Evolutionary conservation across 345 rosid genomes (phyloP).

Genomic region (Noccaea caerulescens): DNA sequence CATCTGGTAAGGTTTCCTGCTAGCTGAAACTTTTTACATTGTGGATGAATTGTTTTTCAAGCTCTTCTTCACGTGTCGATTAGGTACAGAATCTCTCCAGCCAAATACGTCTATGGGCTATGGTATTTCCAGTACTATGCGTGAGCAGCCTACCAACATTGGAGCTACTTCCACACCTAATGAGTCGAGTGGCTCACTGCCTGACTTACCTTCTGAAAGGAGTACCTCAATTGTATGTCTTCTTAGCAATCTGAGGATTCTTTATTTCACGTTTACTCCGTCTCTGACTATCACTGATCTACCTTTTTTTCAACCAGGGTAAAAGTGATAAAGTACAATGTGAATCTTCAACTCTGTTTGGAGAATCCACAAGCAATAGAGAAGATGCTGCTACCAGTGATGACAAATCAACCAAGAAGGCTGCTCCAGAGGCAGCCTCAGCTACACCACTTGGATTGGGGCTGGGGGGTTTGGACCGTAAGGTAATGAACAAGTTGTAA

Average conservation of each 20-base stretch:
- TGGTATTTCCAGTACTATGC: slow-evolving; percentile 22
- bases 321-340: slow-evolving; percentile 39
- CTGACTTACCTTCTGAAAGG: slow-evolving; percentile 46
- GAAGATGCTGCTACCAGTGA: slow-evolving; percentile 49
- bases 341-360: slow-evolving; percentile 41
- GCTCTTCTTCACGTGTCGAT: slow-evolving; percentile 38
- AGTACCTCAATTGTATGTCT: slow-evolving; percentile 52
- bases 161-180: slow-evolving; percentile 43
- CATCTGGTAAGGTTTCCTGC: slow-evolving; percentile 52
- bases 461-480: slow-evolving; percentile 76
- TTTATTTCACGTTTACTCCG: slow-evolving; percentile 2
- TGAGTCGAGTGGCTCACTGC: slow-evolving; percentile 40
- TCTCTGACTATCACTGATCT: slow-evolving; percentile 7
- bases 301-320: slow-evolving; percentile 44
- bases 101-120: slow-evolving; percentile 40
- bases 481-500: slow-evolving; percentile 53
- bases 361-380: slow-evolving; percentile 43
- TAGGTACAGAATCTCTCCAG: slow-evolving; percentile 40
- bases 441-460: slow-evolving; percentile 86
- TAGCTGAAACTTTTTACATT: slow-evolving; percentile 8
- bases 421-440: slow-evolving; percentile 45
- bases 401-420: slow-evolving; percentile 50
- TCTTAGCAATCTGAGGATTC: slow-evolving; percentile 18
- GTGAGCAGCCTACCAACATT: slow-evolving; percentile 43
- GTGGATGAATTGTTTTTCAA: slow-evolving; percentile 23